A percentile compares a stretch with the other conserved stretches of the same genome.
Conservation (phyloP, 768 basidiomycete species). For the Psilocybe sp. region DNA sequence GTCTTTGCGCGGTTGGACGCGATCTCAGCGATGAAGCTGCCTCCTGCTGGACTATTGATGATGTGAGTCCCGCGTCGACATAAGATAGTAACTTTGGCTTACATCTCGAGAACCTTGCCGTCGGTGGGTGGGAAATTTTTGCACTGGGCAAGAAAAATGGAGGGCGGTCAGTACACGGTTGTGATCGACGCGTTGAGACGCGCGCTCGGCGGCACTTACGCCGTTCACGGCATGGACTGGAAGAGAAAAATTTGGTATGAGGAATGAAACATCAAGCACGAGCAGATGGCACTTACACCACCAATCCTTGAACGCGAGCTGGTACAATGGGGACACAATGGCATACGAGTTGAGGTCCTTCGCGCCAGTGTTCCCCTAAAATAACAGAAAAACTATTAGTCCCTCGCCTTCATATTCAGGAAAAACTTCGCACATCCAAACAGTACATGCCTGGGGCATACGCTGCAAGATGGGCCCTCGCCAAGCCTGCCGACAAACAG, state of each 20-base stretch:
- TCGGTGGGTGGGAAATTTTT: conserved; percentile 38
- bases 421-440: conserved; percentile 32
- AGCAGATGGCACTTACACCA: conserved; percentile 36
- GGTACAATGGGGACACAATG: conserved; percentile 41
- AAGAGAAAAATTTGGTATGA: conserved; percentile 2
- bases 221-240: conserved; percentile 34
- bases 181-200: not conserved
- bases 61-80: not conserved
- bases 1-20: conserved; percentile 49
- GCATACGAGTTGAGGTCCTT: conserved; percentile 36
- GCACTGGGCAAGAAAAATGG: conserved; percentile 26
- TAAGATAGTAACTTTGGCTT: not conserved
- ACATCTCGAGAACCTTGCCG: conserved; percentile 43
- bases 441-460: conserved; percentile 46
- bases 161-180: not conserved
- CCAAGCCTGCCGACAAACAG: conserved; percentile 12
- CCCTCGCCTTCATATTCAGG: not conserved
- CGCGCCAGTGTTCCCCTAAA: conserved; percentile 26
- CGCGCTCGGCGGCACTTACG: conserved; percentile 18
- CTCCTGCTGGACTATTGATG: conserved; percentile 42
- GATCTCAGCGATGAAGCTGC: conserved; percentile 45
- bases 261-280: not conserved
- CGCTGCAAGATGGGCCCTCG: conserved; percentile 39
- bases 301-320: conserved; percentile 37
- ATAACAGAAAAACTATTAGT: not conserved